Evolutionary conservation across 2,329 filamentous ascomycete genomes (phyloP).

Genomic region (Exophiala alcalophila): DNA sequence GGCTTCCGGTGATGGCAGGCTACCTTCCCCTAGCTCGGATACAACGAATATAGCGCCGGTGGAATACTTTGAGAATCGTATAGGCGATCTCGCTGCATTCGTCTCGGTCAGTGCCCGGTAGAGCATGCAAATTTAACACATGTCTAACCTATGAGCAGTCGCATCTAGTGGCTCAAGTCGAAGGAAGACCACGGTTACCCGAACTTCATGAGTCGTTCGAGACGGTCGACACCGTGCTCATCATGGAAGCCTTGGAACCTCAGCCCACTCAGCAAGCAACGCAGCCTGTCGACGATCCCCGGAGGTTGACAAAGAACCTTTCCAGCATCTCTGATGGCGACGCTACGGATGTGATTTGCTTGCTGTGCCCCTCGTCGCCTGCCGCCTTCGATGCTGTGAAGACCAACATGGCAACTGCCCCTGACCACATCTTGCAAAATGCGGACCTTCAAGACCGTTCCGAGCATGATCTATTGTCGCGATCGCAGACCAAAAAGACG

Average conservation of each 20-base stretch:
- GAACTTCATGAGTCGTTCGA: too few relatives aligned
- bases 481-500: constrained; percentile 30
- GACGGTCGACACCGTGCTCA: constrained; percentile 19
- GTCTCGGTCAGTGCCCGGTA: constrained; percentile 11
- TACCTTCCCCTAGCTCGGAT: background rate
- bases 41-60: constrained; percentile 6
- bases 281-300: constrained; percentile 76
- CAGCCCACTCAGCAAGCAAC: constrained; percentile 63
- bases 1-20: constrained; percentile 6
- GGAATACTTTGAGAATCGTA: constrained; percentile 14
- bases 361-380: constrained; percentile 75
- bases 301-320: constrained; percentile 73
- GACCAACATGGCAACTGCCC: constrained; percentile 50
- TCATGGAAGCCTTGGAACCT: constrained; percentile 33
- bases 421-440: constrained; percentile 60
- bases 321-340: constrained; percentile 80
- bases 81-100: constrained; percentile 9
- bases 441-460: constrained; percentile 41
- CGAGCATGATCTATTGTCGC: constrained; percentile 40
- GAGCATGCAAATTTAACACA: too few relatives aligned
- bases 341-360: constrained; percentile 82
- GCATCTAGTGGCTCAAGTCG: too few relatives aligned
- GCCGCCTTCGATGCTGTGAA: constrained; percentile 70
- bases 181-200: too few relatives aligned
- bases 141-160: too few relatives aligned